Base-by-base conservation (phyloP, 768 basidiomycete genomes). In the Peribolospora baueri region DNA sequence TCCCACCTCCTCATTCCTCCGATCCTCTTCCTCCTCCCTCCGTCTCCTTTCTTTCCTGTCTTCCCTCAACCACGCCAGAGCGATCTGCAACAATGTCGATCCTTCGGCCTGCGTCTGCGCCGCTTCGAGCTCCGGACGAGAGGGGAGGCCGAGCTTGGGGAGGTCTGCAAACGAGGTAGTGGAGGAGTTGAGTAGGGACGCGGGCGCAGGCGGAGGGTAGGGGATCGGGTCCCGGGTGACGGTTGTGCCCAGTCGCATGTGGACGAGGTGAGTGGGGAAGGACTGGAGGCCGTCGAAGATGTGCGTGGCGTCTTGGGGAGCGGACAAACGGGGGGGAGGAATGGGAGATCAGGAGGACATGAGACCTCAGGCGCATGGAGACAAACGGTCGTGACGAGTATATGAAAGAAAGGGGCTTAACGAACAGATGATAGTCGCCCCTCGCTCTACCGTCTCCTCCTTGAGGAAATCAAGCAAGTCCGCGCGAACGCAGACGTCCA, bases 211-310 rank as follows among this genome's bases (percentile, higher is more conserved):
- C n/a, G 75, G 66, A 3, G 79, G 77, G 86, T 88, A 95, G 5
- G 76, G 63, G 10, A 76, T 74, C 3, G 83, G 81, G 13, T 71
- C 70, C 4, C 69, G 68, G 2, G 75, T 78, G 9, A 78, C 70
- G 54, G 88, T 77, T 9, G 72, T 69, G 4, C 93, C 93, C 50
- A 87, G 73, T 37, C 82, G 78, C 79, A 98, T 82, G 65, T 97
- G 93, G 4, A 79, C 78, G 57, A 97, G 72, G 63, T 91, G 85
- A 0, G 90, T 95, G 3, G 93, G 91, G 70, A 91, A 95, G n/a
- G 74, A 68, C 62, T 76, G 75, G 40, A 97, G 68, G 8, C 90
- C 91, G 65, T 97, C 91, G 60, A 88, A 93, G 62, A 98, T 93
- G 67, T 98, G 93, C 1, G 90, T 95, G 8, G 90, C 87, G 69